phyloP scores from a whole-genome alignment of 208 protist genomes.

The Trypanosoma grayi region DNA sequence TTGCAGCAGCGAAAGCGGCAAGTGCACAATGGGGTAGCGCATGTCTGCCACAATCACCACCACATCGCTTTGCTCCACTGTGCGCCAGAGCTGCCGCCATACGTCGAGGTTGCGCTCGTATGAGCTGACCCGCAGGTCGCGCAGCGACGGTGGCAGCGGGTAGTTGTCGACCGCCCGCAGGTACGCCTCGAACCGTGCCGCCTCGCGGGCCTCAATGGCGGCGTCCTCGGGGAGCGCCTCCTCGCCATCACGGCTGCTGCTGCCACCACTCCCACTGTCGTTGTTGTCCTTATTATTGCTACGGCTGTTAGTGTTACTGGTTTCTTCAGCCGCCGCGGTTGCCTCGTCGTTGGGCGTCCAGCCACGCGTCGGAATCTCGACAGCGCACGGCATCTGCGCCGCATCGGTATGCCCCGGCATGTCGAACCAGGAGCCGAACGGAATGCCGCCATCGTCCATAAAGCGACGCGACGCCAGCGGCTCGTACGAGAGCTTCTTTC shows the following conservation, averaged over 20 bases:
- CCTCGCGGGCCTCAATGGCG: constrained; percentile 39
- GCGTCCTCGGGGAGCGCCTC: neutral
- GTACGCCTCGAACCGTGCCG: constrained; percentile 48
- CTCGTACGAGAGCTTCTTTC: constrained; percentile 50
- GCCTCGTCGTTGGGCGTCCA: constrained; percentile 27
- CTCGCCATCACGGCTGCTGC: neutral
- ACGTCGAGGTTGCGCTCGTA: constrained; percentile 98
- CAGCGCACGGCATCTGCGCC: constrained; percentile 53
- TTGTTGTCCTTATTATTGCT: constrained; percentile 7
- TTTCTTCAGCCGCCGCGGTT: neutral
- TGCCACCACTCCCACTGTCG: neutral
- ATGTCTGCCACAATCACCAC: constrained; percentile 94
- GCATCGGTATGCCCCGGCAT: constrained; percentile 30
- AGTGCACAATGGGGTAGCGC: constrained; percentile 95
- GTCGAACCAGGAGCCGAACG: constrained; percentile 60
- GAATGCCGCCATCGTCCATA: constrained; percentile 51
- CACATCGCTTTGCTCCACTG: constrained; percentile 94
- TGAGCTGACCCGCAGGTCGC: constrained; percentile 67
- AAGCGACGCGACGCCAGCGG: constrained; percentile 45
- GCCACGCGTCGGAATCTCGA: constrained; percentile 76
- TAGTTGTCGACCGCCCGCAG: constrained; percentile 47
- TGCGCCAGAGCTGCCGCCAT: constrained; percentile 98
- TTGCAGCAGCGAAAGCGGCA: constrained; percentile 87
- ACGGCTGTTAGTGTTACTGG: constrained; percentile 4
- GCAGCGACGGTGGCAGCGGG: constrained; percentile 23